Percentiles rank a stretch among this genome's conserved stretches.
Conservation (phyloP, 371 early-diverging fungal species). For the Blakeslea trispora region DNA sequence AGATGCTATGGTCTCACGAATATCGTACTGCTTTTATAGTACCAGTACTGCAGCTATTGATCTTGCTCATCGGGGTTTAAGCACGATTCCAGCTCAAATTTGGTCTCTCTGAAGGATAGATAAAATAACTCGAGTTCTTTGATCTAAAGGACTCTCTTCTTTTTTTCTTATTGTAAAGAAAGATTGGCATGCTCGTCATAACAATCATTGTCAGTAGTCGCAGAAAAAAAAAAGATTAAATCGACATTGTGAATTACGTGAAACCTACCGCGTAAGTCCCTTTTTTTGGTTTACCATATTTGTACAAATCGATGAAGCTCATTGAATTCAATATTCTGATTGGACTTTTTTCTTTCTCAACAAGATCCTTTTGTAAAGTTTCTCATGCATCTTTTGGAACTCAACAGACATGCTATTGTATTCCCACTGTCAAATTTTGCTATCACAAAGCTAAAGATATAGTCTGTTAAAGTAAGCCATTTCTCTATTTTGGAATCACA, state of each 20-base stretch:
- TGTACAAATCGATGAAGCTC: conserved; percentile 21
- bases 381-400: conserved; percentile 63
- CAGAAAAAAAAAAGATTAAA: conserved; percentile 58
- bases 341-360: conserved; percentile 79
- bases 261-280: conserved; percentile 6
- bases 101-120: conserved; percentile 68
- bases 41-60: conserved; percentile 89
- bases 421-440: conserved; percentile 93
- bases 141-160: conserved; percentile 80
- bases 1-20: conserved; percentile 60
- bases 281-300: neutral
- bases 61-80: conserved; percentile 80
- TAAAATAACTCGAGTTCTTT: conserved; percentile 76
- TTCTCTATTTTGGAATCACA: too few species aligned
- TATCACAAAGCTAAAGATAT: conserved; percentile 79
- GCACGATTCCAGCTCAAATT: conserved; percentile 72
- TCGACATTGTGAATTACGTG: conserved; percentile 72
- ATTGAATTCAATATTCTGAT: conserved; percentile 52
- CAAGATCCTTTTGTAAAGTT: conserved; percentile 73
- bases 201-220: conserved; percentile 74
- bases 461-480: too few species aligned
- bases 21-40: conserved; percentile 87
- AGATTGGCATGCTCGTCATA: conserved; percentile 77
- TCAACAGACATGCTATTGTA: conserved; percentile 84
- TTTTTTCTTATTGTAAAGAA: conserved; percentile 77